A percentile compares a stretch with the other conserved stretches of the same genome.
These are phyloP conservation scores for Jackrogersella multiformis DNA, from an alignment of 495 filamentous ascomycete genomes.

Conservation along the genomic window DNA sequence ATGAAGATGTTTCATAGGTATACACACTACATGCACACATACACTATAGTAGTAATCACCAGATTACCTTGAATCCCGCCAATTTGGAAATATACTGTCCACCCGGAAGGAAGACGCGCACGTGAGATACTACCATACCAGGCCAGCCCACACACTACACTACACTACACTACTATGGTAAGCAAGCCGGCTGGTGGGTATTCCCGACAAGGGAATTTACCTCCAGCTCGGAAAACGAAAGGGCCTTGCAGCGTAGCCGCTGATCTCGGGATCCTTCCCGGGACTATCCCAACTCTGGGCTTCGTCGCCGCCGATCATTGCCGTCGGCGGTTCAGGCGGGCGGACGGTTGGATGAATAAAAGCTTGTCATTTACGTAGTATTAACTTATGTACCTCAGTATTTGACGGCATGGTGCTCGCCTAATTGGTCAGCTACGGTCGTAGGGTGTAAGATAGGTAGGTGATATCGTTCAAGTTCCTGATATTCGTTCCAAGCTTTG, in stretches of 20 bases:
- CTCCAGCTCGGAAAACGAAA: constrained; percentile 12
- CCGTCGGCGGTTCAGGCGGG: background rate
- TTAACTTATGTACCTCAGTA: too few relatives aligned
- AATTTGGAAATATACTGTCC: too few relatives aligned
- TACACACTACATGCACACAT: too few relatives aligned
- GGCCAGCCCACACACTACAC: too few relatives aligned
- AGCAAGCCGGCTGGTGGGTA: too few relatives aligned
- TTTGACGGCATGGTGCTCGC: background rate
- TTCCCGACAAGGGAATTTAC: background rate
- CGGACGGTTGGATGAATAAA: background rate
- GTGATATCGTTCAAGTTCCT: constrained; percentile 12
- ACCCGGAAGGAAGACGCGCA: too few relatives aligned
- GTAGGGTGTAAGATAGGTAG: background rate
- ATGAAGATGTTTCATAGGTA: too few relatives aligned
- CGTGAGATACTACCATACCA: too few relatives aligned
- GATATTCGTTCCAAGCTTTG: constrained; percentile 21
- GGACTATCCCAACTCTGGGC: background rate
- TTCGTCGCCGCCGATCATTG: constrained; percentile 19
- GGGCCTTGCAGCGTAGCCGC: background rate
- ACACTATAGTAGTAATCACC: too few relatives aligned
- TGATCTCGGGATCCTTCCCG: constrained; percentile 10
- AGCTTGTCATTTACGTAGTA: background rate
- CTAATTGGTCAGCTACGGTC: constrained; percentile 4
- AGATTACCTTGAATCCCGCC: too few relatives aligned
- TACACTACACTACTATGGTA: too few relatives aligned